Base-by-base conservation (phyloP, 176 grass and related monocot species). In the Eragrostis nindensis region DNA sequence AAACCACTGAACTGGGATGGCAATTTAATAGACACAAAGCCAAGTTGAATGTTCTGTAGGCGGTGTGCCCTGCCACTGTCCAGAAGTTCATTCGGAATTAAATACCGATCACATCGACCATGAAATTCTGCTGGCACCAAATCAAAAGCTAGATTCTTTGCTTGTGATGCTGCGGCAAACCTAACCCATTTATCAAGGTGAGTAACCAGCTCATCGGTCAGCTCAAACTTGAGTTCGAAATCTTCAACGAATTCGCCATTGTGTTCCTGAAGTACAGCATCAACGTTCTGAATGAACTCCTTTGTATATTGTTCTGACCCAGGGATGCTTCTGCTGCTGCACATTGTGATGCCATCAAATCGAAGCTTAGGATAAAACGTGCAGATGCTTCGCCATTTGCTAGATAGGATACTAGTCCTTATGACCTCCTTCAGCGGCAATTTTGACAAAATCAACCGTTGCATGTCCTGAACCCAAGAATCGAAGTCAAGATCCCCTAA, bases 181-280 rank as follows among this genome's bases (percentile, higher is more conserved):
- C 54, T 17, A 45, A 76, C 73, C 73, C 73, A 61, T 3, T 46
- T 25, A 18, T 76, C n/a, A 16, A 76, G 73, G 45, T 62, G 73
- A 62, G 17, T 8, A 27, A 62, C 21, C 1, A 76, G 52, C 73
- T 32, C 14, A 5, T 7, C 30, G 45, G 27, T 6, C 8, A 72
- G 15, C 1, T 18, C 70, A 72, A 72, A 53, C 17, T 53, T 52
- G 46, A 72, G 1, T 9, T 18, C 70, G 53, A 71, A 49, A 11
- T 52, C 16, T 52, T 72, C 14, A 16, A 72, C 47, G 4, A 72
- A 50, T 2, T 19, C 7, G 16, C 47, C 70, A 36, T 53, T 32
- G 26, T 17, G 13, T 50, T 17, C 15, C 16, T 18, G 49, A 52
- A 52, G 49, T 16, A 52, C 49, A 52, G 14, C 16, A 17, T 18